Evolutionary conservation across 164 flowering plant genomes (phyloP).

Genomic region (Umbellularia californica): DNA sequence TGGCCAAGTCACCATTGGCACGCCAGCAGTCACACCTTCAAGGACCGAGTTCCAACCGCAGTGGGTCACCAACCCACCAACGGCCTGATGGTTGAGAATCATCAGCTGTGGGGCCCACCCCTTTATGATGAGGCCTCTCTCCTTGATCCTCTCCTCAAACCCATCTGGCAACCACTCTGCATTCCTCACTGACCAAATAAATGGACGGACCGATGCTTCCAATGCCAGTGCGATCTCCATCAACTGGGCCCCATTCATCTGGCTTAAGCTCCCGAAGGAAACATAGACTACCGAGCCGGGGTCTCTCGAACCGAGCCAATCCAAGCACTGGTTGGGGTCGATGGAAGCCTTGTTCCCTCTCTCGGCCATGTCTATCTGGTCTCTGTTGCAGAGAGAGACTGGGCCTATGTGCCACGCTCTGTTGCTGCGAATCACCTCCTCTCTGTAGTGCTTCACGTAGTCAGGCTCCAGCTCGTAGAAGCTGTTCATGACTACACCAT

Average conservation of each 20-base stretch:
- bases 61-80: slow-evolving; percentile 59
- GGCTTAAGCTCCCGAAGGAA: neutral
- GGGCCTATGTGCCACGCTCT: slow-evolving; percentile 37
- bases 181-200: slow-evolving; percentile 7
- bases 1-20: slow-evolving; percentile 25
- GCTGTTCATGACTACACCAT: slow-evolving; percentile 31
- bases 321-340: slow-evolving; percentile 13
- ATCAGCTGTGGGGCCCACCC: slow-evolving; percentile 74
- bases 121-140: slow-evolving; percentile 41
- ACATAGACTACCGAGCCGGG: slow-evolving; percentile 19
- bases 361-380: slow-evolving; percentile 12
- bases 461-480: slow-evolving; percentile 31
- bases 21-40: slow-evolving; percentile 5
- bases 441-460: slow-evolving; percentile 17
- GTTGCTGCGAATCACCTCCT: neutral
- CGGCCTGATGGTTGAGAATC: slow-evolving; percentile 42
- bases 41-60: slow-evolving; percentile 51
- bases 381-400: slow-evolving; percentile 16
- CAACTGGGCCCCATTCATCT: neutral
- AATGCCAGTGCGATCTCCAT: slow-evolving; percentile 42
- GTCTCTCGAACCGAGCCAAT: slow-evolving; percentile 23
- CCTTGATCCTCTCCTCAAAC: slow-evolving; percentile 16
- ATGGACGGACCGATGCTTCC: slow-evolving; percentile 24
- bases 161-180: slow-evolving; percentile 2
- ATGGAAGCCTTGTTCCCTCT: slow-evolving; percentile 20